These are phyloP conservation scores for Hypoxylon sp. DNA, from an alignment of 2,329 filamentous ascomycete species.

Conservation along the genomic window DNA sequence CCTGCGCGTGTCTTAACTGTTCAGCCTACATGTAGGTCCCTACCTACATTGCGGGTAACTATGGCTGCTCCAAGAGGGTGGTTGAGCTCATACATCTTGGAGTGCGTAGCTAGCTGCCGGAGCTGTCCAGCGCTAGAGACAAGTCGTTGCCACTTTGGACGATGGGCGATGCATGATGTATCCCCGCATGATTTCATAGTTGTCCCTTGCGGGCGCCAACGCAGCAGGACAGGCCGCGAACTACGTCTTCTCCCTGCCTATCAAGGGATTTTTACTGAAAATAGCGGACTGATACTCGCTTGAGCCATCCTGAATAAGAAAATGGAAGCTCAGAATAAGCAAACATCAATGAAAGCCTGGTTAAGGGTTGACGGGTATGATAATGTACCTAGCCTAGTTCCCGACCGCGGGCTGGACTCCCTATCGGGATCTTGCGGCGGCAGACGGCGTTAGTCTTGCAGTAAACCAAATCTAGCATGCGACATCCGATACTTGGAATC, in stretches of 20 bases:
- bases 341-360: not conserved
- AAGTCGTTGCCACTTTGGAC: slow-evolving; percentile 37
- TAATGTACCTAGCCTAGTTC: slow-evolving; percentile 13
- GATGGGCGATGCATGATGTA: slow-evolving; percentile 35
- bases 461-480: slow-evolving; percentile 23
- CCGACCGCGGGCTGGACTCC: not conserved
- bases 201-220: slow-evolving; percentile 32
- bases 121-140: slow-evolving; percentile 30
- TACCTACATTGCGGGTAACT: not conserved
- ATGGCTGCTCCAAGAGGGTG: not conserved
- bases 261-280: slow-evolving; percentile 15
- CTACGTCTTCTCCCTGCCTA: not conserved
- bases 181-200: slow-evolving; percentile 46
- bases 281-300: slow-evolving; percentile 22
- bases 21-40: not conserved
- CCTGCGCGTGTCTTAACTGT: slow-evolving; percentile 1
- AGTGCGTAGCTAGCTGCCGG: slow-evolving; percentile 13
- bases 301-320: slow-evolving; percentile 16
- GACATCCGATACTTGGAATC: slow-evolving; percentile 19
- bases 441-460: slow-evolving; percentile 15
- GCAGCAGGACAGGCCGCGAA: slow-evolving; percentile 10
- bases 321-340: slow-evolving; percentile 8
- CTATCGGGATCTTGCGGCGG: slow-evolving; percentile 27
- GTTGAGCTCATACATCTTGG: not conserved
- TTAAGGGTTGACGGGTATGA: slow-evolving; percentile 9